Evolutionary conservation across 805 yeast species (phyloP).

Genomic region (Wickerhamomyces canadensis): DNA sequence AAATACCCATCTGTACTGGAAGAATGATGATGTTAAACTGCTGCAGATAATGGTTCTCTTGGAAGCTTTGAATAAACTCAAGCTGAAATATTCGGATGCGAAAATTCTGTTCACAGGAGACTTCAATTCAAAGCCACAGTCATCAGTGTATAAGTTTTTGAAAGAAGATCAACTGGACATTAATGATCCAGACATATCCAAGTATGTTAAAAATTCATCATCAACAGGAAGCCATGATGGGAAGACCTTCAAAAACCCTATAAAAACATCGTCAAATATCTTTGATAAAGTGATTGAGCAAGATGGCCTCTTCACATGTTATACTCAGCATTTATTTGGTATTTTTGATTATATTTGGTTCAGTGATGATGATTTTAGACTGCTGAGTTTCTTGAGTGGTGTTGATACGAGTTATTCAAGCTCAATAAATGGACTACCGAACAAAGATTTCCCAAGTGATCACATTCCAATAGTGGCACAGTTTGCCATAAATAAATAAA

Average conservation of each 20-base stretch:
- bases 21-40: conserved; percentile 47
- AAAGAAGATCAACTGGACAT: conserved; percentile 27
- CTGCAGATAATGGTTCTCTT: conserved; percentile 45
- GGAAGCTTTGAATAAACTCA: conserved; percentile 25
- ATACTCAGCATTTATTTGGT: conserved; percentile 43
- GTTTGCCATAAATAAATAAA: conserved; percentile 11
- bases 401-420: conserved; percentile 30
- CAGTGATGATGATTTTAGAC: conserved; percentile 33
- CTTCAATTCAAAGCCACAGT: conserved; percentile 45
- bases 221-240: conserved; percentile 11
- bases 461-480: conserved; percentile 23
- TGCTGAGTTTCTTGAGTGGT: conserved; percentile 47
- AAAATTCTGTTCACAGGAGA: conserved; percentile 50
- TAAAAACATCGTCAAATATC: conserved; percentile 23
- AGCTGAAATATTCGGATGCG: conserved; percentile 22
- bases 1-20: conserved; percentile 64
- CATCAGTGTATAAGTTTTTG: conserved; percentile 43
- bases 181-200: conserved; percentile 16
- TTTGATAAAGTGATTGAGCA: conserved; percentile 23
- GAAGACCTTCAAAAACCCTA: conserved; percentile 26
- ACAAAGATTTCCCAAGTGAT: conserved; percentile 46
- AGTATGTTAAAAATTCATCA: conserved; percentile 12
- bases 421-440: conserved; percentile 43
- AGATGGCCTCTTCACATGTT: conserved; percentile 33
- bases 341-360: conserved; percentile 58